These are phyloP conservation scores for Fusarium sp. DNA, from an alignment of 2,329 filamentous ascomycete genomes.

Conservation along the genomic window DNA sequence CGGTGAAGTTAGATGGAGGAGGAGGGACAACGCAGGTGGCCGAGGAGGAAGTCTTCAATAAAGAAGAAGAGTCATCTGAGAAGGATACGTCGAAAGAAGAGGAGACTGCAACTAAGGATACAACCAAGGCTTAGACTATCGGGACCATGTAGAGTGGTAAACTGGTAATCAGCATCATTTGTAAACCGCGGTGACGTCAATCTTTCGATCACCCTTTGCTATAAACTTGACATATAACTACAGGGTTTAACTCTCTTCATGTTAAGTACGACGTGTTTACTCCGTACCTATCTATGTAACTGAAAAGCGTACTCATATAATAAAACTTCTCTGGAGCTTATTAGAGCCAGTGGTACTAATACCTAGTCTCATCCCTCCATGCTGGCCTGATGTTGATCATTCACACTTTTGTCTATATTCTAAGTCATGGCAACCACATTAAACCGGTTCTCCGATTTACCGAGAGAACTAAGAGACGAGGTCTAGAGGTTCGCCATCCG, in stretches of 20 bases:
- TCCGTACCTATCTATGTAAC: not conserved
- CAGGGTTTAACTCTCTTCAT: not conserved
- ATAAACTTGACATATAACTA: no score
- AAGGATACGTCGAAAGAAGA: no score
- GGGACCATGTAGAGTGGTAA: no score
- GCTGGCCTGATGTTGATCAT: not conserved
- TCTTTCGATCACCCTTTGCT: no score
- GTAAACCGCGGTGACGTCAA: no score
- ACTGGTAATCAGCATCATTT: no score
- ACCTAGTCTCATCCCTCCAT: not conserved
- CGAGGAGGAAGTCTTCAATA: no score
- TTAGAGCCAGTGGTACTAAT: not conserved
- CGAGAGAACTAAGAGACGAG: constrained; percentile 7
- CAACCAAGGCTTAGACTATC: no score
- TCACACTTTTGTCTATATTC: not conserved
- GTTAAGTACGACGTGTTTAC: not conserved
- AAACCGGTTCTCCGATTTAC: not conserved
- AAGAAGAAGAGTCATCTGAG: no score
- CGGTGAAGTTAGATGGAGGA: no score
- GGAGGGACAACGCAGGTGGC: no score
- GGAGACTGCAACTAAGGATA: no score
- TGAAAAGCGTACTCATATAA: not conserved
- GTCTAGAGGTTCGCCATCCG: constrained; percentile 13
- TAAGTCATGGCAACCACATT: constrained; percentile 4
- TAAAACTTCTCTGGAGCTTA: not conserved